Conservation (phyloP, 306 rosid genomes). For the Rubus parviflorus region DNA sequence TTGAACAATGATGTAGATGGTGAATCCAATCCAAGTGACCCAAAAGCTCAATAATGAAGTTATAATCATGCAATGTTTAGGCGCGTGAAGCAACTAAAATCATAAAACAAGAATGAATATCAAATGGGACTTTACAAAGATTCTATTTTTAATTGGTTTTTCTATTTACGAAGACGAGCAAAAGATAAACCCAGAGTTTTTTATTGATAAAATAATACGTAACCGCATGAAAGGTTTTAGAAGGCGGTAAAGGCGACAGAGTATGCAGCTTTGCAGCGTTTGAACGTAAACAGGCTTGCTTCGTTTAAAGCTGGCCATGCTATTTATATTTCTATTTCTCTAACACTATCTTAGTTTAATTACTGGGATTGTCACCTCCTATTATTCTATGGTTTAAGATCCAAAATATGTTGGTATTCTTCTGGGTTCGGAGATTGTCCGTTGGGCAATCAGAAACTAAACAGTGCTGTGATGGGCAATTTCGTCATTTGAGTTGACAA, state of each 20-base stretch:
- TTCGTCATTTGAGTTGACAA: no score
- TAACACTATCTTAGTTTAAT: background rate
- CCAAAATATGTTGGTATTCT: background rate
- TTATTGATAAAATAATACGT: background rate
- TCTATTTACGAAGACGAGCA: background rate
- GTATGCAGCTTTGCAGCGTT: slow-evolving; percentile 19
- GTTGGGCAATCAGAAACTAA: background rate
- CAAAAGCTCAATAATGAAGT: no score
- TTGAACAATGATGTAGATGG: background rate
- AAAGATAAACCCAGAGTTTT: background rate
- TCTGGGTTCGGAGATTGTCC: background rate
- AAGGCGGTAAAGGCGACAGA: slow-evolving; percentile 2
- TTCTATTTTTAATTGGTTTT: slow-evolving; percentile 3
- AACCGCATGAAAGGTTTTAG: background rate
- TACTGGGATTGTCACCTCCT: slow-evolving; percentile 15
- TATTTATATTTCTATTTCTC: background rate
- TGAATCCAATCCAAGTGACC: no score
- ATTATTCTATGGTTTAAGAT: background rate
- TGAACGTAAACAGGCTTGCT: slow-evolving; percentile 7
- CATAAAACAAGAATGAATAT: background rate
- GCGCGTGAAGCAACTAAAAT: background rate
- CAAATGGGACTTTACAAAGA: slow-evolving; percentile 9
- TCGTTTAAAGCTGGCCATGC: slow-evolving; percentile 35
- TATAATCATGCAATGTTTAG: no score
- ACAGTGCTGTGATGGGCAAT: no score